A percentile compares a stretch with the other conserved stretches of the same genome.
Conservation (phyloP, 768 basidiomycete species). For the Imleria badia region DNA sequence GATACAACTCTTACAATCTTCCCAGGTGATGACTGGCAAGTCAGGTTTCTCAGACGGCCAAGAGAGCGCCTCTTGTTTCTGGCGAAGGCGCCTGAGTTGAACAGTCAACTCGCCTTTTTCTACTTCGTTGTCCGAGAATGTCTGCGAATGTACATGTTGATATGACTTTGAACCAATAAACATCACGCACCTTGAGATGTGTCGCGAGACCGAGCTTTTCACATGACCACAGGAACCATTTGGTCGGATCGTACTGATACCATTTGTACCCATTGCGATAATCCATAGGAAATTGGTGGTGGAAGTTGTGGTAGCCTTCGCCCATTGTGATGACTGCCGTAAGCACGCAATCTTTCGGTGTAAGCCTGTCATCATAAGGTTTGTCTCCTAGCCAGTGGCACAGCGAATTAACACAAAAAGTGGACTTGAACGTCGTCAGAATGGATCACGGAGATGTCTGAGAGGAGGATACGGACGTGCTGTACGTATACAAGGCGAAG, state of each 20-base stretch:
- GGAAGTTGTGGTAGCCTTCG: slow-evolving; percentile 97
- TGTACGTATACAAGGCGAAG: slow-evolving; percentile 72
- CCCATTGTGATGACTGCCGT: slow-evolving; percentile 90
- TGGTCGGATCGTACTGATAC: slow-evolving; percentile 87
- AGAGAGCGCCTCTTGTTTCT: slow-evolving; percentile 65
- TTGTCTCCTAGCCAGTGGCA: slow-evolving; percentile 91
- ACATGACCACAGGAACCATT: slow-evolving; percentile 71
- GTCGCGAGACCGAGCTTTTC: slow-evolving; percentile 44
- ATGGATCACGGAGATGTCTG: neutral
- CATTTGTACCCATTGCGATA: slow-evolving; percentile 90
- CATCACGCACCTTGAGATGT: slow-evolving; percentile 46
- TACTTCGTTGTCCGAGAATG: slow-evolving; percentile 57
- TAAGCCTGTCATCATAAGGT: slow-evolving; percentile 90
- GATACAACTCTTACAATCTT: slow-evolving; percentile 54
- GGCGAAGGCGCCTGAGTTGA: slow-evolving; percentile 80
- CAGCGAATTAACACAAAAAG: slow-evolving; percentile 92
- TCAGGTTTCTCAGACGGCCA: slow-evolving; percentile 78
- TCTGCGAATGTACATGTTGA: slow-evolving; percentile 31
- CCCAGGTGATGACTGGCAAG: slow-evolving; percentile 84
- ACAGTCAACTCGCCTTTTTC: slow-evolving; percentile 87
- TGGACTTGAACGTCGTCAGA: slow-evolving; percentile 51
- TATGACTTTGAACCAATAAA: neutral
- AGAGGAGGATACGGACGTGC: slow-evolving; percentile 52
- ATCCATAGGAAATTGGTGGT: slow-evolving; percentile 94
- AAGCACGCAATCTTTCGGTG: slow-evolving; percentile 82